These are phyloP conservation scores for Globisporangium acanthophoron DNA, from an alignment of 352 stramenopile species.

Conservation along the genomic window DNA sequence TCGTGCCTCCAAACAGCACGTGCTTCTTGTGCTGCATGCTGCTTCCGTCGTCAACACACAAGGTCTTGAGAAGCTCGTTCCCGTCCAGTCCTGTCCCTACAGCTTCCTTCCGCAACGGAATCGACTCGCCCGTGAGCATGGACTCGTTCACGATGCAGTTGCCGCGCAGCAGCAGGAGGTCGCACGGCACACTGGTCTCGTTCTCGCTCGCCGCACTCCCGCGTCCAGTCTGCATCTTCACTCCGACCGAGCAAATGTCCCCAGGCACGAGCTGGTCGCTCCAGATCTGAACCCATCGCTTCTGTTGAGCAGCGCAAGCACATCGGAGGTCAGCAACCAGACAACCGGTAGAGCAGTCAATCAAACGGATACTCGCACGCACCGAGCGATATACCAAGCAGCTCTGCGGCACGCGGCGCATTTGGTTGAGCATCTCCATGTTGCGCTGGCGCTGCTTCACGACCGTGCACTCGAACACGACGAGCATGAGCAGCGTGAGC, in stretches of 20 bases:
- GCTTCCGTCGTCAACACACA: conserved; percentile 25
- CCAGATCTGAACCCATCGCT: conserved; percentile 53
- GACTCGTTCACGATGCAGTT: conserved; percentile 94
- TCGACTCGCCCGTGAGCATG: conserved; percentile 94
- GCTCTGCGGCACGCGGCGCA: conserved; percentile 54
- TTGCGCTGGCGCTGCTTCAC: conserved; percentile 88
- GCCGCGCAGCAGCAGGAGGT: conserved; percentile 90
- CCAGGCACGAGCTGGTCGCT: conserved; percentile 76
- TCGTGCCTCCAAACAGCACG: conserved; percentile 77
- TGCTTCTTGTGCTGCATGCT: conserved; percentile 46
- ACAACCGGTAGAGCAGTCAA: neutral
- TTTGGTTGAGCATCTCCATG: conserved; percentile 85
- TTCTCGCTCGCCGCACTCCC: conserved; percentile 5
- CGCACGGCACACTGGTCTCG: conserved; percentile 66
- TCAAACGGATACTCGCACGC: neutral
- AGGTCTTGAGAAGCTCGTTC: conserved; percentile 10
- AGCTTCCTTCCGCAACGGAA: conserved; percentile 91
- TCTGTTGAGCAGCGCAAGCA: conserved; percentile 13
- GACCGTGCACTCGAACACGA: conserved; percentile 93
- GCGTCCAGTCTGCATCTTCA: conserved; percentile 15
- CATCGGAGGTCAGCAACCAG: neutral
- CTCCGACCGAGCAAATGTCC: conserved; percentile 80
- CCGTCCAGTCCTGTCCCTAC: conserved; percentile 14
- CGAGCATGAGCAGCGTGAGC: conserved; percentile 93
- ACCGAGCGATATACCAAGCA: conserved; percentile 77